phyloP scores from a whole-genome alignment of 768 basidiomycete genomes.

The Clitopilus passeckerianus region DNA sequence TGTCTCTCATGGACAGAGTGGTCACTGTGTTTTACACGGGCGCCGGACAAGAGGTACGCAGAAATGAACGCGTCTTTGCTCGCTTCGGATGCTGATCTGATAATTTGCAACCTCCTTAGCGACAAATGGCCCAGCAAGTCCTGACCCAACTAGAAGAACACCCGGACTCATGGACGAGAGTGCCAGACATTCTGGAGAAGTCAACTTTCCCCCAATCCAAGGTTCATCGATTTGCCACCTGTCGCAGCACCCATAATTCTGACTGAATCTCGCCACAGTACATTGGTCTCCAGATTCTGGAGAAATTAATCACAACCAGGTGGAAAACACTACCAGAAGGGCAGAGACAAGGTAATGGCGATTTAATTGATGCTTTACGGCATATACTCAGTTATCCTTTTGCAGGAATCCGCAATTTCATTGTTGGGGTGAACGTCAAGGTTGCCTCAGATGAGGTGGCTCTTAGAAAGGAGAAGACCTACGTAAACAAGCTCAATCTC shows the following conservation, averaged over 20 bases:
- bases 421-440: conserved; percentile 90
- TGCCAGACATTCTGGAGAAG: conserved; percentile 87
- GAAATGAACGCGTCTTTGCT: neutral
- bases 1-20: conserved; percentile 88
- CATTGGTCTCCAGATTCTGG: conserved; percentile 94
- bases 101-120: conserved; percentile 42
- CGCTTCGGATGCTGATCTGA: conserved; percentile 19
- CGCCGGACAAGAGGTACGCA: conserved; percentile 71
- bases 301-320: conserved; percentile 88
- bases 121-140: conserved; percentile 91
- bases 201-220: conserved; percentile 85
- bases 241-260: conserved; percentile 8
- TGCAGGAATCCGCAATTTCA: conserved; percentile 91
- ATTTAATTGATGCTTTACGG: neutral
- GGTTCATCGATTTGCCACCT: conserved; percentile 30
- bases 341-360: conserved; percentile 73
- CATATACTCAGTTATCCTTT: too few relatives aligned
- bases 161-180: conserved; percentile 95
- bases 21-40: conserved; percentile 90
- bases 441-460: conserved; percentile 86
- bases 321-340: conserved; percentile 97
- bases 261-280: conserved; percentile 48
- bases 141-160: conserved; percentile 96
- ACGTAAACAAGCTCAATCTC: conserved; percentile 93
- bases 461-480: conserved; percentile 90